A percentile compares a stretch with the other conserved stretches of the same genome.
These are phyloP conservation scores for Exserohilum rostratum DNA, from an alignment of 2,329 filamentous ascomycete species.

Conservation along the genomic window DNA sequence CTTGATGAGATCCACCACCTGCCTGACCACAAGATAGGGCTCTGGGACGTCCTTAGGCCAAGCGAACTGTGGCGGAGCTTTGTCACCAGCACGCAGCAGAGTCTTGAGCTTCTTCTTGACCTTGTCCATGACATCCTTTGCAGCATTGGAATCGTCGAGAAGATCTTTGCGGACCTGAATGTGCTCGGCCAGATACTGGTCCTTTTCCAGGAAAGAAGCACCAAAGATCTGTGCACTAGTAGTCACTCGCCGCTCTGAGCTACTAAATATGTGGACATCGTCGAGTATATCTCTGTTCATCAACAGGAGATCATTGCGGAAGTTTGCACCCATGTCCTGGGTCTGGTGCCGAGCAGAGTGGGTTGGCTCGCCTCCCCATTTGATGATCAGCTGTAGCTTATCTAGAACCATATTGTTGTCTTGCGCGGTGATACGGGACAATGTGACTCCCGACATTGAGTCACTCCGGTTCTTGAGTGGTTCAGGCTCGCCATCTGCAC, in stretches of 20 bases:
- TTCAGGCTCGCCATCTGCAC: conserved; percentile 22
- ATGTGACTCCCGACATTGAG: conserved; percentile 85
- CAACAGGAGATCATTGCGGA: conserved; percentile 91
- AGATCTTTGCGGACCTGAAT: conserved; percentile 93
- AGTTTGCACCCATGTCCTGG: conserved; percentile 91
- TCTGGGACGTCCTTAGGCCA: conserved; percentile 96
- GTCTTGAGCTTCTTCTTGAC: conserved; percentile 99
- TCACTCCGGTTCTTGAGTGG: conserved; percentile 62
- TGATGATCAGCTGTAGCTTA: conserved; percentile 96
- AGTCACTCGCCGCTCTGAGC: conserved; percentile 90
- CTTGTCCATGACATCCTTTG: conserved; percentile 99
- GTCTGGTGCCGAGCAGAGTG: conserved; percentile 96
- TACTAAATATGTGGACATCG: conserved; percentile 93
- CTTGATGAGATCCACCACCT: conserved; percentile 95
- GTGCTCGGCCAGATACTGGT: conserved; percentile 82
- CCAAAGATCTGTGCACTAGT: conserved; percentile 98
- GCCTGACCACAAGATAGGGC: conserved; percentile 87
- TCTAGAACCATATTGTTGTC: conserved; percentile 93
- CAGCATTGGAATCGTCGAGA: conserved; percentile 95
- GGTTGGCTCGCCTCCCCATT: conserved; percentile 98
- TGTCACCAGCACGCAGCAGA: conserved; percentile 86
- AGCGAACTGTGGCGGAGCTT: conserved; percentile 94
- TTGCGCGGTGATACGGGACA: conserved; percentile 90
- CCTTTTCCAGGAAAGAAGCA: conserved; percentile 82
- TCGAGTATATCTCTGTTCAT: conserved; percentile 92